Base-by-base conservation (phyloP, 495 filamentous ascomycete species). In the Neurospora tetraspora region DNA sequence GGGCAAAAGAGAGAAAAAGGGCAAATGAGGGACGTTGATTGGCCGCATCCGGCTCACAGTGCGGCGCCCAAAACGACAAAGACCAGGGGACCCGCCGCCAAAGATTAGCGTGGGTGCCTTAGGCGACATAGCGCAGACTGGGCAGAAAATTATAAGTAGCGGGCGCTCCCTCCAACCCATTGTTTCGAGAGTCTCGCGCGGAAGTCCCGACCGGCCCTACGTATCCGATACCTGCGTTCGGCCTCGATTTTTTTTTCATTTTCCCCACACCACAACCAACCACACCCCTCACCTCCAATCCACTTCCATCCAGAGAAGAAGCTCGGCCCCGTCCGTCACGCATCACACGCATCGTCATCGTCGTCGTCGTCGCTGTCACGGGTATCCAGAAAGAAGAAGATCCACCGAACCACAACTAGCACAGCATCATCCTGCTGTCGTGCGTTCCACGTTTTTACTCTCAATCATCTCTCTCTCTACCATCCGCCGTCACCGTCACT, bases 161-260 rank as follows among this genome's bases (percentile, higher is more conserved):
- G 53, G 72, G 73, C 77, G 79, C 80, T 80, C 82, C 84, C 84
- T 80, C 83, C 82, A 79, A 76, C 78, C 76, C 77, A 68, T 78
- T 78, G 78, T 82, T 84, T 81, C 77, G 78, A 80, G 80, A 77
- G 74, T 81, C 79, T 80, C 78, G 81, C 80, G 81, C 78, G 83
- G 83, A 85, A 82, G 80, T 80, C 80, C 82, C 81, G 83, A 85
- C 83, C 83, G 83, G 81, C 81, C 80, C 77, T 82, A 79, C 80
- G 79, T 81, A 80, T 74, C 75, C 79, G 75, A 75, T 76, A 77
- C 79, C 77, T 78, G 77, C 79, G 76, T 82, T 77, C 74, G 80
- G 80, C 80, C 78, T 78, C 76, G 68, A 76, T 76, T 78, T 79
- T 79, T 74, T 78, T 80, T 74, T 78, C 77, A 74, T 73, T 71